Conservation (phyloP, 768 basidiomycete species). For the Suillus tomentosus region DNA sequence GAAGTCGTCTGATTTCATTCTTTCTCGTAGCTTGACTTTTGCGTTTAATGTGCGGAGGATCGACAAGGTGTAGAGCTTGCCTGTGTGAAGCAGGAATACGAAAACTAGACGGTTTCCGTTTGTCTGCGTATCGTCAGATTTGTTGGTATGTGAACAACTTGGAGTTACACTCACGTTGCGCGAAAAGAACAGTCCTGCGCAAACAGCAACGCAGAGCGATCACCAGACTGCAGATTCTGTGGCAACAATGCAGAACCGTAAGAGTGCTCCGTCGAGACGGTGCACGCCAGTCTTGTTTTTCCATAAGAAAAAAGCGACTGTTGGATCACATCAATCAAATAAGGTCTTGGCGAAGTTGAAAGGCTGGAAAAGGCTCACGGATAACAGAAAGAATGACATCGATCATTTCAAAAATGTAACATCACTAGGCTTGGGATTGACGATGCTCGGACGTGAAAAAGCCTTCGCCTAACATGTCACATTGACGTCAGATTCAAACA, state of each 20-base stretch:
- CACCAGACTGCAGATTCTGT: constrained; percentile 39
- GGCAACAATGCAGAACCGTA: constrained; percentile 42
- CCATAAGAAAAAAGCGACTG: constrained; percentile 48
- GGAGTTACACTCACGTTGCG: constrained; percentile 32
- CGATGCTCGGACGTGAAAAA: not conserved
- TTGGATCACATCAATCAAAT: not conserved
- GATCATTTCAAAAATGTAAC: constrained; percentile 32
- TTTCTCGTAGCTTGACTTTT: constrained; percentile 28
- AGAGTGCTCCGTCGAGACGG: constrained; percentile 41
- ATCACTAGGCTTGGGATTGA: not conserved
- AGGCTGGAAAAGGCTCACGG: constrained; percentile 28
- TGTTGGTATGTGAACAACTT: not conserved
- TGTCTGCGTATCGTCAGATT: constrained; percentile 10
- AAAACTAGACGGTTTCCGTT: constrained; percentile 43
- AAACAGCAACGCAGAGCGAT: constrained; percentile 34
- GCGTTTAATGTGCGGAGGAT: constrained; percentile 33
- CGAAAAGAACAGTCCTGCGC: constrained; percentile 31
- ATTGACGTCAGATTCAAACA: not conserved
- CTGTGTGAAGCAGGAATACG: constrained; percentile 51
- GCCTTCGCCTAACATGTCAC: not conserved
- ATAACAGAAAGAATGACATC: constrained; percentile 42
- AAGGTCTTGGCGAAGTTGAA: not conserved
- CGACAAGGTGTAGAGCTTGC: constrained; percentile 45
- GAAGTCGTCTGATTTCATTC: constrained; percentile 41
- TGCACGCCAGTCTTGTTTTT: constrained; percentile 35